Conservation (phyloP, 2,329 filamentous ascomycete species). For the Camptophora hylomeconis region DNA sequence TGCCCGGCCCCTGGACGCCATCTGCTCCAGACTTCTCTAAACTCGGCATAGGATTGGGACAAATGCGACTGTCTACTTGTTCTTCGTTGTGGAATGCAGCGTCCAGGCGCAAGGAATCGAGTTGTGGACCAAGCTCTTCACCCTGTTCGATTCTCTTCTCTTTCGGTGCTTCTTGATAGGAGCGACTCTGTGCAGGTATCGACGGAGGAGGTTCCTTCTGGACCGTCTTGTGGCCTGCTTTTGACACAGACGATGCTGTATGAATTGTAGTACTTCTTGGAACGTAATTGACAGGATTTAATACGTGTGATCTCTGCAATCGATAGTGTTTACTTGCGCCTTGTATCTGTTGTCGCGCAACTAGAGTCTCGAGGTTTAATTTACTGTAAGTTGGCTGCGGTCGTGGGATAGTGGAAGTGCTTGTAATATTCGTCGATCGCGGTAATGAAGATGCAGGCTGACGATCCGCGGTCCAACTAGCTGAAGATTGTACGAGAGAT, state of each 20-base stretch:
- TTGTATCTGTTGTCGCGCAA: slow-evolving; percentile 11
- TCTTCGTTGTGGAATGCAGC: slow-evolving; percentile 27
- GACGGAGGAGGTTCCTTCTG: background rate
- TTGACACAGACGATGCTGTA: slow-evolving; percentile 25
- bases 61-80: slow-evolving; percentile 17
- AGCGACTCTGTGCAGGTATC: slow-evolving; percentile 40
- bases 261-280: slow-evolving; percentile 39
- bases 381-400: slow-evolving; percentile 6
- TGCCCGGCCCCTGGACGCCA: slow-evolving; percentile 9
- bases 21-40: slow-evolving; percentile 9
- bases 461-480: background rate
- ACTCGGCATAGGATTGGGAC: too few species aligned
- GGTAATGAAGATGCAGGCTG: background rate
- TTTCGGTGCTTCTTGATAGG: slow-evolving; percentile 35
- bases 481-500: background rate
- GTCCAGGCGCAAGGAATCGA: slow-evolving; percentile 22
- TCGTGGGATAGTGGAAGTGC: slow-evolving; percentile 1
- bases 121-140: too few species aligned
- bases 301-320: slow-evolving; percentile 39
- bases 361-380: slow-evolving; percentile 17
- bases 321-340: slow-evolving; percentile 1
- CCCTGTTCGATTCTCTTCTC: slow-evolving; percentile 37
- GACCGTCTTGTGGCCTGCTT: slow-evolving; percentile 16
- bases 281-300: slow-evolving; percentile 50
- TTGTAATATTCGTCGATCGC: slow-evolving; percentile 1